Evolutionary conservation across 352 stramenopile species (phyloP), one percentile per base, ranked within the genome.

Genomic region (Halophytophthora polymorphica): DNA sequence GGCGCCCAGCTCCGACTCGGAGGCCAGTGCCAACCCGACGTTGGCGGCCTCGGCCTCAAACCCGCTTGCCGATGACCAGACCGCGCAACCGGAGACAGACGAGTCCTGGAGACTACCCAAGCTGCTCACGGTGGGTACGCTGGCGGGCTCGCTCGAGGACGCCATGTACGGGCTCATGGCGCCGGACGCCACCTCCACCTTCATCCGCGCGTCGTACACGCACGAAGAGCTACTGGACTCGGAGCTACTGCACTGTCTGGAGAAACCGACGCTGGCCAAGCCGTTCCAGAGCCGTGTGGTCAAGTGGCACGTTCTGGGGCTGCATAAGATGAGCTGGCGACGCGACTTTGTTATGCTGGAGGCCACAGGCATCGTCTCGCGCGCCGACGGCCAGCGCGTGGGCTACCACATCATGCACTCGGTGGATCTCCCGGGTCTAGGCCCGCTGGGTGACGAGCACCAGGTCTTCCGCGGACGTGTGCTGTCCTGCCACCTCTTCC

Each of bases 301-400:
- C 46, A 71, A 77, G 53, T 86, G 70, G 74, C 46, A 66, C 17
- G 40, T 73, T 8, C 13, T 57, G 2, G 50, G 62, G n/a, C 45
- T 72, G 35, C 56, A 55, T 25, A 60, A 76, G 29, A 64, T 87
- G 33, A 58, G 64, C 15, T 72, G 74, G n/a, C 77, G 80, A 36
- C 65, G 78, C 22, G 75, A 87, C 58, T 73, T 85, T 40, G 64
- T 89, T 8, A 86, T 77, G 37, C 61, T 89, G 13, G 78, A 87
- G 56, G 45, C 70, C 33, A 77, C 71, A 17, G 78, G 78, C 21
- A 62, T 53, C 6, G 36, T 71, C 11, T 38, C 57, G 3, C 50
- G 42, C 1, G 18, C 65, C 15, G 63, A 61, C 22, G 68, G 71
- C 15, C 70, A 86, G 33, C 61, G 49, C 5, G 48, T 89, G 1